phyloP scores from a whole-genome alignment of 352 stramenopile genomes.

The Elongisporangium undulatum region DNA sequence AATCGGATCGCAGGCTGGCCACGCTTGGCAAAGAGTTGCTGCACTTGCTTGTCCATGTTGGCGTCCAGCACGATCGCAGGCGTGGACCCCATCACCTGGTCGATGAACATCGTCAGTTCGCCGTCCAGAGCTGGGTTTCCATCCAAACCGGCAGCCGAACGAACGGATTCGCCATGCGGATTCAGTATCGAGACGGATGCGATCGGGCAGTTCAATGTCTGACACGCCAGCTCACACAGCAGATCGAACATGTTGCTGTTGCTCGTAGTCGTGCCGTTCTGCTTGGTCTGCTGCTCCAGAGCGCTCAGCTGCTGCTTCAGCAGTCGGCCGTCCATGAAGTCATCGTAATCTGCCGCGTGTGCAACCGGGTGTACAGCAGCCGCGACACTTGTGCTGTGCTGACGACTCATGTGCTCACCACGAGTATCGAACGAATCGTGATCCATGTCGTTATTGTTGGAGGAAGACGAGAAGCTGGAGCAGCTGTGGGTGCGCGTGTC shows the following conservation, averaged over 20 bases:
- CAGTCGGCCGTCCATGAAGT: conserved; percentile 53
- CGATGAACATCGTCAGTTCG: conserved; percentile 60
- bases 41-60: conserved; percentile 62
- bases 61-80: conserved; percentile 72
- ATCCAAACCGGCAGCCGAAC: conserved; percentile 43
- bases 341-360: conserved; percentile 41
- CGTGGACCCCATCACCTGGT: conserved; percentile 77
- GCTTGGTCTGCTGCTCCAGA: conserved; percentile 49
- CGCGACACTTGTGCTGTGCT: conserved; percentile 24
- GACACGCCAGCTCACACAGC: conserved; percentile 73
- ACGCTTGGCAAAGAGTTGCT: conserved; percentile 44
- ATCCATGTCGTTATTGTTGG: conserved; percentile 18
- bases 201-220: conserved; percentile 78
- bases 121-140: conserved; percentile 44
- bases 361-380: conserved; percentile 23
- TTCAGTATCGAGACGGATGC: conserved; percentile 71
- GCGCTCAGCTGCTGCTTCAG: conserved; percentile 51
- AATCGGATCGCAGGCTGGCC: conserved; percentile 53
- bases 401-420: conserved; percentile 5
- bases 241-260: conserved; percentile 77
- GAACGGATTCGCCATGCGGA: conserved; percentile 37
- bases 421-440: conserved; percentile 20
- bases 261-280: conserved; percentile 10
- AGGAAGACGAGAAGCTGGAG: conserved; percentile 15
- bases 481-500: conserved; percentile 19